Percentiles rank a stretch among this genome's conserved stretches.
These are phyloP conservation scores for Scutellaria barbata DNA, from an alignment of 257 asterid genomes.

Conservation along the genomic window DNA sequence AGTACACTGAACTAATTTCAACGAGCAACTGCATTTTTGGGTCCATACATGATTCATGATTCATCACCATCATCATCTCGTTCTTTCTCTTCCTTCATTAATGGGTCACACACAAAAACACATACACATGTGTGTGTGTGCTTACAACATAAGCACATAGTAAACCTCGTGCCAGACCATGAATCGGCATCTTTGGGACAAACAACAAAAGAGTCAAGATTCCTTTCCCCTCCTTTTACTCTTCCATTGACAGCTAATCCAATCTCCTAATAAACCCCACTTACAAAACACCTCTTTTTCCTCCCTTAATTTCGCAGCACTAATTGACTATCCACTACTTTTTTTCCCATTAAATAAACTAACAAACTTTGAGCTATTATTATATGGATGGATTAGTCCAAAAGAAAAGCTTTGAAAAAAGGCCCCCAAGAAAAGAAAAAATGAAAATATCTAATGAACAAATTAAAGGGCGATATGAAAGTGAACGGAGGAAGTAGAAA, in stretches of 20 bases:
- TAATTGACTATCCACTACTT: conserved; percentile 8
- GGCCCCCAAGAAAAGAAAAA: too few relatives aligned
- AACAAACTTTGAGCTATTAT: background rate
- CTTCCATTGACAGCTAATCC: conserved; percentile 56
- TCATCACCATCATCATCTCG: too few relatives aligned
- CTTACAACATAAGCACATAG: conserved; percentile 37
- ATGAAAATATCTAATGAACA: background rate
- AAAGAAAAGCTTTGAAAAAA: background rate
- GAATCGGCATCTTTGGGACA: conserved; percentile 41
- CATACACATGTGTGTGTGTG: conserved; percentile 12
- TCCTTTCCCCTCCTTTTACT: conserved; percentile 64
- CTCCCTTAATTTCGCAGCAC: conserved; percentile 28
- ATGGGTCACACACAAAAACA: background rate
- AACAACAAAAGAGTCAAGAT: conserved; percentile 62
- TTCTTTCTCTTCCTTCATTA: background rate
- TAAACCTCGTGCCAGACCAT: conserved; percentile 39
- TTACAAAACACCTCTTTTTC: background rate
- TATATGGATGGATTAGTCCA: background rate
- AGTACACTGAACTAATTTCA: conserved; percentile 36
- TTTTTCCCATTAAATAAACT: background rate
- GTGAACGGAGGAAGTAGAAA: conserved; percentile 17
- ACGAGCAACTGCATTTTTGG: conserved; percentile 32
- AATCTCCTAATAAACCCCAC: conserved; percentile 40
- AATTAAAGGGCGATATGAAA: background rate
- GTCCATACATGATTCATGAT: conserved; percentile 25